These are phyloP conservation scores for Ophiosphaerella herpotricha DNA, from an alignment of 2,329 filamentous ascomycete species.

Conservation along the genomic window DNA sequence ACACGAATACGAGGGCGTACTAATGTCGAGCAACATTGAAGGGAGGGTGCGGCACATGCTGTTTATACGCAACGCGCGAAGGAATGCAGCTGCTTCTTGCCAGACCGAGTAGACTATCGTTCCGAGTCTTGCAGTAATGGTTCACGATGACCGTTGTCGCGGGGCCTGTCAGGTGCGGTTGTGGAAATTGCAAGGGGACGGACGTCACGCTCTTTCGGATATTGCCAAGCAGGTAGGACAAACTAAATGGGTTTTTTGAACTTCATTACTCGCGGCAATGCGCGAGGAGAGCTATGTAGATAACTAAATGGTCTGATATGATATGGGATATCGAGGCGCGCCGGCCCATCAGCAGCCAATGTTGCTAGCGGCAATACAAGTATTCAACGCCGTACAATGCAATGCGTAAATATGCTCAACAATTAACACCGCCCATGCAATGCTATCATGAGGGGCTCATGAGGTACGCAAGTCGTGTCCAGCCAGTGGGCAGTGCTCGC, in stretches of 20 bases:
- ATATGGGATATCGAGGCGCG: conserved; percentile 7
- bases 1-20: background rate
- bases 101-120: background rate
- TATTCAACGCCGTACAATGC: conserved; percentile 7
- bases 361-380: conserved; percentile 7
- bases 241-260: conserved; percentile 4
- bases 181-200: conserved; percentile 15
- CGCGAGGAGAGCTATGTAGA: conserved; percentile 5
- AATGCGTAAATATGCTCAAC: conserved; percentile 5
- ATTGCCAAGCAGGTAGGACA: conserved; percentile 10
- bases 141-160: conserved; percentile 17
- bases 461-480: conserved; percentile 4
- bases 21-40: background rate
- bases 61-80: background rate
- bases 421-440: conserved; percentile 5
- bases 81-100: conserved; percentile 1
- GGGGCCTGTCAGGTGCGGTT: conserved; percentile 2
- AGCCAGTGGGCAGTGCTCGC: background rate
- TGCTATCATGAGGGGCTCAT: conserved; percentile 4
- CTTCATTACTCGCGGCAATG: conserved; percentile 16
- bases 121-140: conserved; percentile 3
- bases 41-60: background rate
- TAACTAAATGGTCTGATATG: background rate
- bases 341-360: conserved; percentile 4
- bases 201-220: background rate